Evolutionary conservation across 768 basidiomycete genomes (phyloP).

Genomic region (Rubroboletus satanas): DNA sequence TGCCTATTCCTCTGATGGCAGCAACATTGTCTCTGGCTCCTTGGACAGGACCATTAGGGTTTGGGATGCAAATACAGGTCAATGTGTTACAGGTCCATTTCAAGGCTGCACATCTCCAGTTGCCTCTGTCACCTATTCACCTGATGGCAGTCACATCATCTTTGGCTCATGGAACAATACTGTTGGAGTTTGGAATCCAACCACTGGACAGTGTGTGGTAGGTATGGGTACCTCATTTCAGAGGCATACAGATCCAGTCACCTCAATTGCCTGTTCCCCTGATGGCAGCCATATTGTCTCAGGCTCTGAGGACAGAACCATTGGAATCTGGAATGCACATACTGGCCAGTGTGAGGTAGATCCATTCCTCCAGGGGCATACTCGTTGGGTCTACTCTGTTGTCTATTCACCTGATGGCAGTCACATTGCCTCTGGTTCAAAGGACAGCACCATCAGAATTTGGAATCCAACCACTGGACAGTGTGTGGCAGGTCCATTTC

Average conservation of each 20-base stretch:
- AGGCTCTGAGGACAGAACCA: conserved; percentile 1
- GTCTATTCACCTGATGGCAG: conserved; percentile 29
- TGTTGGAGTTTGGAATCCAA: conserved; percentile 8
- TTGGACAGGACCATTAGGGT: neutral
- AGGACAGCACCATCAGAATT: conserved; percentile 20
- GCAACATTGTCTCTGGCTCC: conserved; percentile 11
- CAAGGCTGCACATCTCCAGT: neutral
- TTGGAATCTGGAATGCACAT: conserved; percentile 11
- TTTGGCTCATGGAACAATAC: conserved; percentile 6
- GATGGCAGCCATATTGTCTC: conserved; percentile 13
- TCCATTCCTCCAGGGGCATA: conserved; percentile 4
- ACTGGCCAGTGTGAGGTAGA: conserved; percentile 6
- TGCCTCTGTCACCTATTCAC: conserved; percentile 13
- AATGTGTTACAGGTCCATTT: neutral
- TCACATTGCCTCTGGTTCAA: conserved; percentile 18
- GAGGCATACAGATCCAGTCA: neutral
- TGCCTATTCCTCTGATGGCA: conserved; percentile 16
- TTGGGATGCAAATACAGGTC: conserved; percentile 12
- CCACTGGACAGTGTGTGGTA: neutral
- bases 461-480: conserved; percentile 18
- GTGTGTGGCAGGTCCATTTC: conserved; percentile 16
- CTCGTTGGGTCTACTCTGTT: conserved; percentile 8
- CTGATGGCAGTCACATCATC: conserved; percentile 18
- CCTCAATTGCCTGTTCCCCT: conserved; percentile 13
- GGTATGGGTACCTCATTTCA: neutral